Evolutionary conservation across 2,329 filamentous ascomycete genomes (phyloP).

Genomic region (Aspergillus sp.): DNA sequence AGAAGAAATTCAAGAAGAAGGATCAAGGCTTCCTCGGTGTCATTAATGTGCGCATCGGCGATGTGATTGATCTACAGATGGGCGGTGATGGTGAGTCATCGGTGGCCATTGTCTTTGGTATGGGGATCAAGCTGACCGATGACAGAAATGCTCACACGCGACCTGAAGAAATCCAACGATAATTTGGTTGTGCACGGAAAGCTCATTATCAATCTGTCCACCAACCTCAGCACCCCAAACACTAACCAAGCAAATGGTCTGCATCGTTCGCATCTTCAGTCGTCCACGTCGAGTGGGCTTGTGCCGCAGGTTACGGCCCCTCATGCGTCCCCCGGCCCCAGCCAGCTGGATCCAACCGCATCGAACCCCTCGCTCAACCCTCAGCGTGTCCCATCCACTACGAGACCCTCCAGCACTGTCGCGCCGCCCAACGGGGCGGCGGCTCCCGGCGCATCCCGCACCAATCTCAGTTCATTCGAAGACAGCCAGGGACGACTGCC

Average conservation of each 20-base stretch:
- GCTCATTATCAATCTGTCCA: conserved; percentile 93
- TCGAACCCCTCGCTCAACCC: conserved; percentile 34
- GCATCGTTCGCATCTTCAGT: conserved; percentile 32
- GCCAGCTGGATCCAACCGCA: conserved; percentile 26
- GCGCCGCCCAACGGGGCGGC: conserved; percentile 39
- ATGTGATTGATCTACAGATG: conserved; percentile 84
- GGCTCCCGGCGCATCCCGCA: conserved; percentile 43
- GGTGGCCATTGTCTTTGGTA: background rate
- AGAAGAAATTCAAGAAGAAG: conserved; percentile 99
- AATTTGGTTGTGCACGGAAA: conserved; percentile 98
- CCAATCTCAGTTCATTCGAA: conserved; percentile 85
- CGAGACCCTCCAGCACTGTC: conserved; percentile 39
- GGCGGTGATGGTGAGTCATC: conserved; percentile 75
- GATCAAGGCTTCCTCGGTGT: conserved; percentile 97
- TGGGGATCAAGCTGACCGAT: conserved; percentile 11
- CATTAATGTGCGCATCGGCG: conserved; percentile 93
- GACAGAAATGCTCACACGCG: conserved; percentile 90
- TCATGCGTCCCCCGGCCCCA: conserved; percentile 22
- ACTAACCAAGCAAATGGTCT: conserved; percentile 49
- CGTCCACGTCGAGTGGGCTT: conserved; percentile 39
- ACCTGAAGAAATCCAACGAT: conserved; percentile 96
- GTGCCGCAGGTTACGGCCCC: conserved; percentile 30
- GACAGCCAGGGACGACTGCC: conserved; percentile 92
- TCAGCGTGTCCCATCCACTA: conserved; percentile 32
- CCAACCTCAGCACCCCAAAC: conserved; percentile 73